These are phyloP conservation scores for Platanus orientalis DNA, from an alignment of 164 flowering plant species.

Conservation along the genomic window DNA sequence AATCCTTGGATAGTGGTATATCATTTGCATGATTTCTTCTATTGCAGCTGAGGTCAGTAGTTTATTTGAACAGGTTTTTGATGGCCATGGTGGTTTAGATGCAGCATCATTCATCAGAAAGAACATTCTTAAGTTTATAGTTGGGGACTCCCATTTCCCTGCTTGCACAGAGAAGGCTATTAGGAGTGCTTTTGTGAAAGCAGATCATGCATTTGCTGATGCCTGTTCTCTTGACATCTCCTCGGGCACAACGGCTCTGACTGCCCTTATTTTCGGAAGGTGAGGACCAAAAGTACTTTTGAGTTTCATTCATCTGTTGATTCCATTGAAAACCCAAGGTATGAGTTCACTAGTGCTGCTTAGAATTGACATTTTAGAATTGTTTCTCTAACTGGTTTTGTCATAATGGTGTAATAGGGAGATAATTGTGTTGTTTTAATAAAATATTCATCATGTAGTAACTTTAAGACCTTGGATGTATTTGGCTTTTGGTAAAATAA, in stretches of 20 bases:
- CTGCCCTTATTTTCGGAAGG: constrained; percentile 78
- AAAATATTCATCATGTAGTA: too few relatives aligned
- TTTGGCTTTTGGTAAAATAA: too few relatives aligned
- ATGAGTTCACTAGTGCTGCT: not conserved
- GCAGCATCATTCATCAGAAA: constrained; percentile 65
- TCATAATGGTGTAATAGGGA: too few relatives aligned
- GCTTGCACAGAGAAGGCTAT: constrained; percentile 60
- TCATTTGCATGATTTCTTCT: not conserved
- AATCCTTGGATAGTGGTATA: not conserved
- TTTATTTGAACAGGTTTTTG: constrained; percentile 67
- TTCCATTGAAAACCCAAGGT: too few relatives aligned
- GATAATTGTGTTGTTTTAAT: too few relatives aligned
- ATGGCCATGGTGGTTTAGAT: constrained; percentile 95
- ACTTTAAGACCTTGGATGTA: too few relatives aligned
- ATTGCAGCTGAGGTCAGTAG: constrained; percentile 5
- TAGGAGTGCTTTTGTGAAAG: constrained; percentile 65
- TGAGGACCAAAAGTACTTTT: constrained; percentile 20
- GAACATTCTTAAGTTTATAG: constrained; percentile 67
- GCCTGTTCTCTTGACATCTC: constrained; percentile 63
- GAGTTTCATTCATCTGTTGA: not conserved
- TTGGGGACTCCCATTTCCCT: constrained; percentile 73
- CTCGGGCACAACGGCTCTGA: constrained; percentile 93
- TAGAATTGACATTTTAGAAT: not conserved
- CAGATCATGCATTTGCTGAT: constrained; percentile 89
- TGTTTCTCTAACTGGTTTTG: too few relatives aligned